phyloP scores from a whole-genome alignment of 164 flowering plant species.

The Nelumbo lutea region DNA sequence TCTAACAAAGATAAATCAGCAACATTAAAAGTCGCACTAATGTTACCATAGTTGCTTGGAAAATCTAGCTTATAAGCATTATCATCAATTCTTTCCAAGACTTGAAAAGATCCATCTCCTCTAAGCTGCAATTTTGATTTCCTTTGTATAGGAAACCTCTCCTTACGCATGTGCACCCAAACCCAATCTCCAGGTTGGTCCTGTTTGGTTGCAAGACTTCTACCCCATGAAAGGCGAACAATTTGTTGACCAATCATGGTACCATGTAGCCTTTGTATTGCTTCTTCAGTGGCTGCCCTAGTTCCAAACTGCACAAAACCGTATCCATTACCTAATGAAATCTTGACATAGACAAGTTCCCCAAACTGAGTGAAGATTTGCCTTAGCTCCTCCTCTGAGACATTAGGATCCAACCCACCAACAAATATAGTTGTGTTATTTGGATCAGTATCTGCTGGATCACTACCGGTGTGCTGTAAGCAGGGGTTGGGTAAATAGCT shows the following conservation, averaged over 20 bases:
- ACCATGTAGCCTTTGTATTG: constrained; percentile 88
- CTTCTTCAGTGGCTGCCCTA: constrained; percentile 96
- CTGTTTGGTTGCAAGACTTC: constrained; percentile 64
- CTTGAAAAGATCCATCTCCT: too few relatives aligned
- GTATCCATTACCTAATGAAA: constrained; percentile 76
- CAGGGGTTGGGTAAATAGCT: constrained; percentile 72
- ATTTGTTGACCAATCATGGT: constrained; percentile 77
- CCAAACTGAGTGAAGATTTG: constrained; percentile 80
- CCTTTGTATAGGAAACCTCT: too few relatives aligned
- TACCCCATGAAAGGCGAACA: constrained; percentile 94
- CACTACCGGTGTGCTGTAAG: constrained; percentile 53
- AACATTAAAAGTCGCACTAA: too few relatives aligned
- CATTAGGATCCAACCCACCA: constrained; percentile 87
- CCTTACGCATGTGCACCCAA: too few relatives aligned
- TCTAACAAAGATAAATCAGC: too few relatives aligned
- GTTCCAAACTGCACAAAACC: constrained; percentile 84
- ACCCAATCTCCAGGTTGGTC: too few relatives aligned
- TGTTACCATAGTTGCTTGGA: too few relatives aligned
- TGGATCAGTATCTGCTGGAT: constrained; percentile 69
- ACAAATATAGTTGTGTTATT: constrained; percentile 82
- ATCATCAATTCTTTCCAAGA: too few relatives aligned
- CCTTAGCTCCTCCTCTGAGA: constrained; percentile 84
- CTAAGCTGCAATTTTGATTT: too few relatives aligned
- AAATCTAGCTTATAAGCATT: too few relatives aligned
- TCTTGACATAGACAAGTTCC: constrained; percentile 76